A percentile compares a stretch with the other conserved stretches of the same genome.
These are phyloP conservation scores for Dillenia turbinata DNA, from an alignment of 164 flowering plant species.

Conservation along the genomic window DNA sequence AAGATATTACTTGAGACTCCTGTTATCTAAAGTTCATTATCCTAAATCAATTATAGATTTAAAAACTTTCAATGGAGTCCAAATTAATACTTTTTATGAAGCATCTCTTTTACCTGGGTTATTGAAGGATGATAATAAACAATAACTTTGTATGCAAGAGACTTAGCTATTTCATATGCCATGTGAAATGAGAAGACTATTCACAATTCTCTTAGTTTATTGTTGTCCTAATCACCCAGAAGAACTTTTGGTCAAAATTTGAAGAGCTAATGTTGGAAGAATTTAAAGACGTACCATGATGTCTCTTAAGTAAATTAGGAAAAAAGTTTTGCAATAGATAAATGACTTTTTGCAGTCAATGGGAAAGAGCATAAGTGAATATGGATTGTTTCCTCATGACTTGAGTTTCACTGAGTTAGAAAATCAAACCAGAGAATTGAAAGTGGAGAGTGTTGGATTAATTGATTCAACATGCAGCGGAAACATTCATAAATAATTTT, in stretches of 20 bases:
- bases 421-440: neutral
- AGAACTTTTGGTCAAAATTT: conserved; percentile 2
- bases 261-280: neutral
- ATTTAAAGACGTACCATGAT: neutral
- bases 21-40: neutral
- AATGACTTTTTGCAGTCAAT: neutral
- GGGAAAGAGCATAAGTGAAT: conserved; percentile 1
- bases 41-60: neutral
- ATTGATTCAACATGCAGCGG: too few species aligned
- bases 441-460: too few species aligned
- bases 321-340: neutral
- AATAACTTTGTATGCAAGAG: neutral
- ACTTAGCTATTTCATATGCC: neutral
- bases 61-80: neutral
- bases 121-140: neutral
- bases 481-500: too few species aligned
- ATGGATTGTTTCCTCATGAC: neutral
- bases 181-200: conserved; percentile 4
- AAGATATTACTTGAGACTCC: neutral
- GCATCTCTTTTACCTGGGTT: neutral
- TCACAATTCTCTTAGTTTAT: neutral
- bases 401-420: neutral
- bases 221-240: neutral
- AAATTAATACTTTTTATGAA: conserved; percentile 4
- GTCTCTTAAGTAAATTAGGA: too few species aligned